Percentiles rank a stretch among this genome's conserved stretches.
Conservation (phyloP, 345 rosid genomes). For the Acer negundo region DNA sequence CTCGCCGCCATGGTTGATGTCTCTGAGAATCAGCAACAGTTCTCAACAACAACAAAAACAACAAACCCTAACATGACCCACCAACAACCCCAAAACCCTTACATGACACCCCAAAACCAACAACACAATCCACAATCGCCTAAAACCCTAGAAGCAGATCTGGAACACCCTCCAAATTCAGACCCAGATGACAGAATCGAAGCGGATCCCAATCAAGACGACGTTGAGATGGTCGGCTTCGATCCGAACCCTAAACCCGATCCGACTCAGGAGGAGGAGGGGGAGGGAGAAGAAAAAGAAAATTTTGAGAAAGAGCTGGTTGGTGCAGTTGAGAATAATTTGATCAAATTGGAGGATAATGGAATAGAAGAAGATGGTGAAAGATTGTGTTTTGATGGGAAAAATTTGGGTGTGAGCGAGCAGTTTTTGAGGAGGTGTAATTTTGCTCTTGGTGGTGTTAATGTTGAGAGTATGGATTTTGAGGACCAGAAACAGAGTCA, state of each 20-base stretch:
- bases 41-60: background rate
- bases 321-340: background rate
- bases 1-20: background rate
- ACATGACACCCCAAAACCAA: background rate
- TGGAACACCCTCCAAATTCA: background rate
- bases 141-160: background rate
- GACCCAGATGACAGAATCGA: background rate
- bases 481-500: conserved; percentile 26
- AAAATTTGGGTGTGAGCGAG: conserved; percentile 30
- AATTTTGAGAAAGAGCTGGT: background rate
- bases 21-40: background rate
- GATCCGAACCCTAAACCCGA: background rate
- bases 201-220: background rate
- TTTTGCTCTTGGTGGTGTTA: conserved; percentile 20
- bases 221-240: background rate
- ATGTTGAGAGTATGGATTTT: conserved; percentile 7
- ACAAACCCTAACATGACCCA: background rate
- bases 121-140: conserved; percentile 1
- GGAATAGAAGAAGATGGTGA: conserved; percentile 13
- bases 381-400: conserved; percentile 46
- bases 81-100: background rate
- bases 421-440: conserved; percentile 50
- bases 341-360: background rate
- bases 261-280: background rate
- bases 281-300: background rate